Percentiles rank a stretch among this genome's conserved stretches.
phyloP scores from a whole-genome alignment of 2,329 filamentous ascomycete genomes.

The Herpotrichia juniperi region DNA sequence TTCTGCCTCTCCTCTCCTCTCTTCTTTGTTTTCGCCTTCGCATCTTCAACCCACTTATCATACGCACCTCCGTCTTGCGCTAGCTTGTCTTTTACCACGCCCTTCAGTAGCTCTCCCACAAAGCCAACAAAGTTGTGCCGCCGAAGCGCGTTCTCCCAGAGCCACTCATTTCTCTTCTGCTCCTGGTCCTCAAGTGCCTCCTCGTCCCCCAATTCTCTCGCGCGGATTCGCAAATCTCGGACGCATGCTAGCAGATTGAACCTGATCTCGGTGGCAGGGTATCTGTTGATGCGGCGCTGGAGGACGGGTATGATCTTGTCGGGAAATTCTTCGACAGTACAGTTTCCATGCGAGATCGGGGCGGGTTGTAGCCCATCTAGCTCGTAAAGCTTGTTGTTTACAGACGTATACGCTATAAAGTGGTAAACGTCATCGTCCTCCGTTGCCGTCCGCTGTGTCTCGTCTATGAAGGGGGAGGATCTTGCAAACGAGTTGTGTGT shows the following conservation, averaged over 20 bases:
- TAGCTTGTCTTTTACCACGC: slow-evolving; percentile 78
- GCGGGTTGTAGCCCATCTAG: slow-evolving; percentile 92
- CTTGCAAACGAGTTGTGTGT: slow-evolving; percentile 91
- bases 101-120: slow-evolving; percentile 86
- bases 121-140: slow-evolving; percentile 97
- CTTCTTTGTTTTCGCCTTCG: slow-evolving; percentile 63
- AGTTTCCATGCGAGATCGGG: slow-evolving; percentile 86
- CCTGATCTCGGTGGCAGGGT: slow-evolving; percentile 85
- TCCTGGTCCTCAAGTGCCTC: slow-evolving; percentile 82
- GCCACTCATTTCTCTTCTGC: slow-evolving; percentile 83
- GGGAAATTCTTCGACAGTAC: slow-evolving; percentile 74
- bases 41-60: slow-evolving; percentile 74
- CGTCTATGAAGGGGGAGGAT: slow-evolving; percentile 89
- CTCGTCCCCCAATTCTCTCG: slow-evolving; percentile 79
- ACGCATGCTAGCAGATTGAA: slow-evolving; percentile 97
- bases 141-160: slow-evolving; percentile 91
- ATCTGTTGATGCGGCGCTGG: slow-evolving; percentile 80
- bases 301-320: slow-evolving; percentile 85
- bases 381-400: slow-evolving; percentile 85
- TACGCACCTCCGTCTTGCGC: slow-evolving; percentile 70
- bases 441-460: slow-evolving; percentile 75
- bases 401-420: slow-evolving; percentile 82
- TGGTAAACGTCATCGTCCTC: slow-evolving; percentile 92
- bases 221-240: slow-evolving; percentile 77
- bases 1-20: slow-evolving; percentile 53